phyloP scores from a whole-genome alignment of 2,329 filamentous ascomycete species.

The Diaporthe sp. region DNA sequence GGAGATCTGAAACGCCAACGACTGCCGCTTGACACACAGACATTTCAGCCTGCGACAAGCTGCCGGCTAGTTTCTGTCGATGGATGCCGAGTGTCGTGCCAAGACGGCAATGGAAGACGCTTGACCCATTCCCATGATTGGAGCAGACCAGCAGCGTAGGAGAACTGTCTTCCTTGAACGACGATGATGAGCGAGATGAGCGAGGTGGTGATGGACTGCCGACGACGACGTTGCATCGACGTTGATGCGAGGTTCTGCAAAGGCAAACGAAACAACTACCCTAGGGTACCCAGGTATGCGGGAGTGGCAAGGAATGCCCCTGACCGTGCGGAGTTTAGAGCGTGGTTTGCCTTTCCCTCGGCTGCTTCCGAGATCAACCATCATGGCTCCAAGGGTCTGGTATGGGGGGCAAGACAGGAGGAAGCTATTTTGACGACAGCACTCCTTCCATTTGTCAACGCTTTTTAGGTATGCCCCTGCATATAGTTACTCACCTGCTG shows the following conservation, averaged over 20 bases:
- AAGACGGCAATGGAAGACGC: not conserved
- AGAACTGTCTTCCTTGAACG: not conserved
- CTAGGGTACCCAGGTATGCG: too few relatives aligned
- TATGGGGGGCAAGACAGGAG: not conserved
- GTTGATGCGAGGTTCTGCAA: not conserved
- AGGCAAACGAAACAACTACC: too few relatives aligned
- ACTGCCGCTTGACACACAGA: constrained; percentile 19
- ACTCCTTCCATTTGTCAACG: not conserved
- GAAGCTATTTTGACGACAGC: not conserved
- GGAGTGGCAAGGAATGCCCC: not conserved
- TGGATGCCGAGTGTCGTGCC: not conserved
- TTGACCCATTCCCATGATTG: not conserved
- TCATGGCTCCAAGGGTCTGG: not conserved
- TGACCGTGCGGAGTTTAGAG: not conserved
- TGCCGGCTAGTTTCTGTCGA: not conserved
- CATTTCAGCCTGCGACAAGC: not conserved
- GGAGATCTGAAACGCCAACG: constrained; percentile 7
- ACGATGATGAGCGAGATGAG: not conserved
- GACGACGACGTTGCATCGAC: not conserved
- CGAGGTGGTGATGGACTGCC: not conserved
- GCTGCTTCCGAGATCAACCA: not conserved
- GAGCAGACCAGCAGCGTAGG: not conserved
- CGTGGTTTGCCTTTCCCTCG: not conserved
- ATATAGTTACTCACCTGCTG: too few relatives aligned
- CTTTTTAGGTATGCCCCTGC: too few relatives aligned